These are phyloP conservation scores for Pythium grandisporangium DNA, from an alignment of 352 stramenopile species.

Conservation along the genomic window DNA sequence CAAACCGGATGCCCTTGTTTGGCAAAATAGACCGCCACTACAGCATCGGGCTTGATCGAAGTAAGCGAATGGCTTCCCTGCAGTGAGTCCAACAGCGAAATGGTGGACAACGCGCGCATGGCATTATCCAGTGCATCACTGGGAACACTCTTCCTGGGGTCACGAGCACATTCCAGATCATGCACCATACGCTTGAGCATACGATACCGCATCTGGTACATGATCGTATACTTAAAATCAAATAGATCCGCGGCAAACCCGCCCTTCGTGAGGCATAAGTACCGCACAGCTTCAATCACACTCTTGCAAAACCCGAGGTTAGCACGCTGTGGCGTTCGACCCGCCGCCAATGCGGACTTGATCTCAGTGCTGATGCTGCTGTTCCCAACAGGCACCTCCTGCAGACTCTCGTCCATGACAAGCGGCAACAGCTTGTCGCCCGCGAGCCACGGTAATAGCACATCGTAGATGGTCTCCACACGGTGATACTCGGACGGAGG, in stretches of 20 bases:
- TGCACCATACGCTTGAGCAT: slow-evolving; percentile 44
- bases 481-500: slow-evolving; percentile 82
- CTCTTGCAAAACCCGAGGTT: slow-evolving; percentile 81
- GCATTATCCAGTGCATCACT: slow-evolving; percentile 42
- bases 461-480: slow-evolving; percentile 84
- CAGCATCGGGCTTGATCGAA: slow-evolving; percentile 30
- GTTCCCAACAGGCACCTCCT: too few species aligned
- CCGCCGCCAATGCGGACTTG: too few species aligned
- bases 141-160: slow-evolving; percentile 38
- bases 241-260: slow-evolving; percentile 38
- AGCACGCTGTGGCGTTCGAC: slow-evolving; percentile 56
- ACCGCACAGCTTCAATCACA: slow-evolving; percentile 65
- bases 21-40: slow-evolving; percentile 76
- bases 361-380: too few species aligned
- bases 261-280: slow-evolving; percentile 44
- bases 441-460: slow-evolving; percentile 82
- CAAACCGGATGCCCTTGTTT: slow-evolving; percentile 32
- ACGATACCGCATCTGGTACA: slow-evolving; percentile 66
- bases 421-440: slow-evolving; percentile 63
- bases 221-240: slow-evolving; percentile 63
- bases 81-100: slow-evolving; percentile 63
- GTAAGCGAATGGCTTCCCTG: slow-evolving; percentile 59
- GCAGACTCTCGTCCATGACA: slow-evolving; percentile 29
- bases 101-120: slow-evolving; percentile 42
- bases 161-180: slow-evolving; percentile 40